Conservation (phyloP, 2,329 filamentous ascomycete genomes). For the Calonectria honghensis region DNA sequence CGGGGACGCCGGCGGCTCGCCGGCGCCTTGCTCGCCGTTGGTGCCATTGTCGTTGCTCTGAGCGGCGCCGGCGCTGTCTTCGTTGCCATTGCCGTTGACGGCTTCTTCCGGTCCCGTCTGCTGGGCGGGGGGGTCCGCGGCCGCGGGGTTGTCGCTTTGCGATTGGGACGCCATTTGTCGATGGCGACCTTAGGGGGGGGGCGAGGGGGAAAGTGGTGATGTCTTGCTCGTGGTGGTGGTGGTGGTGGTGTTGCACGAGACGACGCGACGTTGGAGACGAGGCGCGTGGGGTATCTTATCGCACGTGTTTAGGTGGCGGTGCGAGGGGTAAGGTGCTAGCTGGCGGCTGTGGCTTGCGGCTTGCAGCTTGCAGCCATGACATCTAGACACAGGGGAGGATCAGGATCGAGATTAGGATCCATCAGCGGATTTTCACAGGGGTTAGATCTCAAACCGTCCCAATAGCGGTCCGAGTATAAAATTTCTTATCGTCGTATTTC, state of each 20-base stretch:
- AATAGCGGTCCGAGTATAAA: neutral
- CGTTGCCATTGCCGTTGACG: slow-evolving; percentile 14
- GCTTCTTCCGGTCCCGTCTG: slow-evolving; percentile 30
- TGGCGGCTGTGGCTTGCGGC: slow-evolving; percentile 46
- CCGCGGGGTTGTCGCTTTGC: slow-evolving; percentile 39
- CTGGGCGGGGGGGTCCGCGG: slow-evolving; percentile 23
- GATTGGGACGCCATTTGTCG: slow-evolving; percentile 49
- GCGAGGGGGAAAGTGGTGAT: slow-evolving; percentile 20
- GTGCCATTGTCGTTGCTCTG: neutral
- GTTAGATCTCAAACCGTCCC: neutral
- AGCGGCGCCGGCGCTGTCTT: slow-evolving; percentile 5
- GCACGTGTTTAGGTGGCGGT: slow-evolving; percentile 45
- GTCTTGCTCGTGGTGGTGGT: slow-evolving; percentile 33
- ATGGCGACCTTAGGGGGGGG: neutral
- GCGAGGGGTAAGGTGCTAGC: slow-evolving; percentile 27
- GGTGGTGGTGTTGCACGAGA: slow-evolving; percentile 35
- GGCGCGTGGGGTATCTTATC: slow-evolving; percentile 50
- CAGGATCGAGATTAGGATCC: slow-evolving; percentile 4
- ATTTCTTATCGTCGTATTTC: neutral
- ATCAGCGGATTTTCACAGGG: slow-evolving; percentile 10
- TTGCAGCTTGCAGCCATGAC: slow-evolving; percentile 38
- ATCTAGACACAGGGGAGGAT: slow-evolving; percentile 17
- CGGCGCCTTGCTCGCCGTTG: neutral
- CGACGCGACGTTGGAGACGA: slow-evolving; percentile 49
- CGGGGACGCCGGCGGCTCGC: slow-evolving; percentile 57